Evolutionary conservation across 2,329 filamentous ascomycete genomes (phyloP), one percentile per base, ranked within the genome.

Genomic region (Talaromyces albobiverticillius): DNA sequence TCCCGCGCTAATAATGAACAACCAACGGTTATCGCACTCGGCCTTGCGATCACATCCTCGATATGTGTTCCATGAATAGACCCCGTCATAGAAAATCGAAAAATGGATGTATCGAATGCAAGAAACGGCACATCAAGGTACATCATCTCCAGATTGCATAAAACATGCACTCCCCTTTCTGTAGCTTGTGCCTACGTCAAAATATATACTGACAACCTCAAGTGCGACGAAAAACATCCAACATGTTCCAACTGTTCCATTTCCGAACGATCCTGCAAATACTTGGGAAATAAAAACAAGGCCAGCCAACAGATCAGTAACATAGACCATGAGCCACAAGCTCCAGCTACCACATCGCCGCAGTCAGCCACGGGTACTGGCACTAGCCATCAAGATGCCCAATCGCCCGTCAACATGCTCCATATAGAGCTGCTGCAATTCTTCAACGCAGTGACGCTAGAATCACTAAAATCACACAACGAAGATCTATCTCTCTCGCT

Each of bases 61-160:
- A n/a, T n/a, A n/a, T n/a, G n/a, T n/a, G n/a, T n/a, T n/a, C n/a
- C 31, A 34, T 34, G 31, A 14, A 34, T 34, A 2, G 31, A 34
- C 31, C 31, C 31, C 31, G 9, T 16, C 45, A 32, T 34, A 47
- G 3, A 23, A 51, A 51, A 36, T 51, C 48, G 7, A 41, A 25
- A n/a, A 51, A 51, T 14, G 49, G 49, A 3, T 51, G 49, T 14
- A n/a, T 45, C 22, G 41, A 45, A 20, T 51, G 49, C 49, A 51
- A 51, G 22, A 26, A 40, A 18, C 49, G 49, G n/a, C 49, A 51
- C 26, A 32, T 51, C 18, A 51, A 51, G 49, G 49, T 51, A 51
- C 16, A 10, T n/a, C 20, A n/a, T 34, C 10, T 14, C 31, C n/a
- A n/a, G n/a, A 34, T 34, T 6, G 5, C 5, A 29, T 4, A 29